phyloP scores from a whole-genome alignment of 148 eudicot genomes.

The Tetragonia tetragonoides region DNA sequence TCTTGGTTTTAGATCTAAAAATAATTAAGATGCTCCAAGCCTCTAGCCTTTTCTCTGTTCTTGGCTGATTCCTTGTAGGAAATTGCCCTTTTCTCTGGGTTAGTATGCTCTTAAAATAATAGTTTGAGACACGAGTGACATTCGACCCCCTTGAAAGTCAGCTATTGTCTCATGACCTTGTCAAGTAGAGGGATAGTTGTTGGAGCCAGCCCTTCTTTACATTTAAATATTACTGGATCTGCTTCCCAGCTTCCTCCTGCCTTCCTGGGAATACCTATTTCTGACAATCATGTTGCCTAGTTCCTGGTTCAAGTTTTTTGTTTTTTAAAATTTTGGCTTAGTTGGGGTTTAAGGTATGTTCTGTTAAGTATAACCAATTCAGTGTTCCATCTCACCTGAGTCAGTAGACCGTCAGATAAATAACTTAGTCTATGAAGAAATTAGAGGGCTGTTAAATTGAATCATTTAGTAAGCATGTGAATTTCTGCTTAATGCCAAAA shows the following conservation, averaged over 20 bases:
- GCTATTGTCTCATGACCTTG: conserved; percentile 3
- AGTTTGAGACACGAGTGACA: conserved; percentile 14
- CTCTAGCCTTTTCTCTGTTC: background rate
- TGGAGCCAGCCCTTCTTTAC: background rate
- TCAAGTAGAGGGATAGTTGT: background rate
- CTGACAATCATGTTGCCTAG: background rate
- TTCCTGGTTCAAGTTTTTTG: background rate
- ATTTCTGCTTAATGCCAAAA: background rate
- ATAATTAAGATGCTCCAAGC: conserved; percentile 21
- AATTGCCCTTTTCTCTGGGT: conserved; percentile 10
- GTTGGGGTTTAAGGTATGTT: background rate
- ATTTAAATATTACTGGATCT: background rate
- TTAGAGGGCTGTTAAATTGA: background rate
- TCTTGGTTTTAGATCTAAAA: conserved; percentile 17
- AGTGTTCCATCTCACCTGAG: background rate
- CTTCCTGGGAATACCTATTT: background rate
- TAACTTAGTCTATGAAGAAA: background rate
- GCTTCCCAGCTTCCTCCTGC: conserved; percentile 3
- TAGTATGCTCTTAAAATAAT: conserved; percentile 10
- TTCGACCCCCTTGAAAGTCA: conserved; percentile 14
- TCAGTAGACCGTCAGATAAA: background rate
- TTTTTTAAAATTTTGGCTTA: background rate
- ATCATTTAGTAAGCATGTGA: background rate
- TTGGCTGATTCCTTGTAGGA: conserved; percentile 18
- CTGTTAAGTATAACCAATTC: background rate